A percentile compares a stretch with the other conserved stretches of the same genome.
phyloP scores from a whole-genome alignment of 768 basidiomycete genomes.

The Leccinum variicolor region DNA sequence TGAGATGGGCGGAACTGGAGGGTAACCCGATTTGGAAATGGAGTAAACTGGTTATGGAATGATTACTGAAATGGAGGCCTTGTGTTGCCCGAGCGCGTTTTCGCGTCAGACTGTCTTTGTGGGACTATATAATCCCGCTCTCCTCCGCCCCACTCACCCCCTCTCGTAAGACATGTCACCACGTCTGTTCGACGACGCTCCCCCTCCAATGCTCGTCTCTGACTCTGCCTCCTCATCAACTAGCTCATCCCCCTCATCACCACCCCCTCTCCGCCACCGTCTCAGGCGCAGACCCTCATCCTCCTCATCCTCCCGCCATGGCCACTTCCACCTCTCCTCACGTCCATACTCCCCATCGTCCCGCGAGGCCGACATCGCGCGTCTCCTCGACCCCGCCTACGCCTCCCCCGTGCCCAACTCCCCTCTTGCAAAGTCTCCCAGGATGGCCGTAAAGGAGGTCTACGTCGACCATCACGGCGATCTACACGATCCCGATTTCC shows the following conservation, averaged over 20 bases:
- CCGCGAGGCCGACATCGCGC: conserved; percentile 51
- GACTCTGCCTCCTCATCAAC: conserved; percentile 21
- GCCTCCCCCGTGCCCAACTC: conserved; percentile 33
- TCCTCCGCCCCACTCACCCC: conserved; percentile 11
- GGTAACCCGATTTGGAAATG: conserved; percentile 14
- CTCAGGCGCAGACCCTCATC: conserved; percentile 23
- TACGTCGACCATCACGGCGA: conserved; percentile 62
- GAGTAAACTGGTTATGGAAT: conserved; percentile 21
- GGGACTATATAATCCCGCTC: conserved; percentile 31
- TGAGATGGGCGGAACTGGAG: conserved; percentile 23
- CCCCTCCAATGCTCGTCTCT: conserved; percentile 15
- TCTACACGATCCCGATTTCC: conserved; percentile 66
- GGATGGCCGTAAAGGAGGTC: conserved; percentile 28
- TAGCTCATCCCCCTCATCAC: conserved; percentile 11
- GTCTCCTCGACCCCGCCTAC: conserved; percentile 65
- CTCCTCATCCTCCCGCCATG: conserved; percentile 27
- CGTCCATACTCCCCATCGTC: conserved; percentile 36
- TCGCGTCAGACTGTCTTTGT: conserved; percentile 31
- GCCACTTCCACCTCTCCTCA: conserved; percentile 1
- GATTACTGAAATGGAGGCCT: conserved; percentile 29
- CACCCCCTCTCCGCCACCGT: conserved; percentile 22
- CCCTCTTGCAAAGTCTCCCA: conserved; percentile 17
- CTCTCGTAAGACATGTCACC: background rate
- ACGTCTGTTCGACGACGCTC: conserved; percentile 9
- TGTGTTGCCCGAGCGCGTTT: conserved; percentile 23